Base-by-base conservation (phyloP, 192 early-diverging fungal genomes). In the Coemansia sp. region DNA sequence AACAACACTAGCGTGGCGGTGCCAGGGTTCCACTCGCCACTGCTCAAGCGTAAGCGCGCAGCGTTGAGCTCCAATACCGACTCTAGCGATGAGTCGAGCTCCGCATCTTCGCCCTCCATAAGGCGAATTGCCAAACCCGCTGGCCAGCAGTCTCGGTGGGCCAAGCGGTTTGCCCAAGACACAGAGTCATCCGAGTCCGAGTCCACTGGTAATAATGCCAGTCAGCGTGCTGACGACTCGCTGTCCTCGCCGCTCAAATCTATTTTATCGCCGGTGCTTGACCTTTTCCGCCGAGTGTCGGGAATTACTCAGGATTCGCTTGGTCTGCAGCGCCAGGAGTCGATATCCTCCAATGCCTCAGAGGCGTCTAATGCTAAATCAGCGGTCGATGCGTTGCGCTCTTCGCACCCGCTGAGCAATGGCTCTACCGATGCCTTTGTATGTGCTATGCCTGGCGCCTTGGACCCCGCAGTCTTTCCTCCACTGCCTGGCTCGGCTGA, bases 181-280 rank as follows among this genome's bases (percentile, higher is more conserved):
- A 20, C 57, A 18, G 57, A 60, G 57, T 5, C 29, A 15, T 31
- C 53, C 9, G 50, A 68, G 1, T 15, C 39, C 33, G 57, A 62
- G 22, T 20, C 41, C 10, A 41, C n/a, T 46, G 12, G 46, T 57
- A 33, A 8, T 27, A 58, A 4, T 39, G 29, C 36, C 57, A 62
- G 20, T 22, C 60, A 62, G 60, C 60, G 60, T 3, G 11, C 24
- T 9, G 61, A 39, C n/a, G 69, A 64, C 34, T 5, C 62, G 5
- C 49, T 74, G 55, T 61, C 80, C 5, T 83, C 84, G 29, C 81
- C 84, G 46, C 66, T 86, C 16, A 86, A 86, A 52, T 50, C 77
- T 2, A 76, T 83, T 22, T 41, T 86, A 44, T 68, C 77, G 60
- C 84, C 84, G 5, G 74, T 80, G 50, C 43, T 75, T 31, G 76